Percentiles rank a stretch among this genome's conserved stretches.
These are phyloP conservation scores for Aspergillus intermedius DNA, from an alignment of 2,329 filamentous ascomycete species.

Conservation along the genomic window DNA sequence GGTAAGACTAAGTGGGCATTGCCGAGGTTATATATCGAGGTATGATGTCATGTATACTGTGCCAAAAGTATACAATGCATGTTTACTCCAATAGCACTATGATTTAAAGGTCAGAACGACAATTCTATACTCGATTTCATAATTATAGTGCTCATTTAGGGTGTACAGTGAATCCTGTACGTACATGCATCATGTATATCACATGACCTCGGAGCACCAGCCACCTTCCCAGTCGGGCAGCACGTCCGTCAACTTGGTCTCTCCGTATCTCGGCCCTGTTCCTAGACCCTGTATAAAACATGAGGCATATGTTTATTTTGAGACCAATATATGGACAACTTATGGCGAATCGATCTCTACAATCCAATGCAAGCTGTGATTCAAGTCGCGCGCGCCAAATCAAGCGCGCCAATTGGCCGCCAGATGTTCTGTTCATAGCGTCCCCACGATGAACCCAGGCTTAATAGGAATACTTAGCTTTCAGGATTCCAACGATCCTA, in stretches of 20 bases:
- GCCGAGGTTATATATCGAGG: neutral
- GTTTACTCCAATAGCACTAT: too few species aligned
- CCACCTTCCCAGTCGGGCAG: too few species aligned
- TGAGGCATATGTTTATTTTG: too few species aligned
- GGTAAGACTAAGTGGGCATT: neutral
- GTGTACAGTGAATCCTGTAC: too few species aligned
- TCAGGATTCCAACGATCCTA: neutral
- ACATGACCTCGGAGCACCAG: too few species aligned
- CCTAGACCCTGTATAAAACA: too few species aligned
- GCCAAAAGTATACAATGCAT: neutral
- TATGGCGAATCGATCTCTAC: neutral
- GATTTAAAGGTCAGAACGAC: too few species aligned
- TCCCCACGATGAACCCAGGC: neutral
- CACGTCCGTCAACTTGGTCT: neutral
- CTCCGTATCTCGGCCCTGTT: neutral
- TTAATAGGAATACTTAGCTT: neutral
- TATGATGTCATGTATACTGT: neutral
- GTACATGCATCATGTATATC: too few species aligned
- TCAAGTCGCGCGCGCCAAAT: neutral
- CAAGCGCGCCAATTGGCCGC: neutral
- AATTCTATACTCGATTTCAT: too few species aligned
- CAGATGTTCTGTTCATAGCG: neutral
- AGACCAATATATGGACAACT: too few species aligned
- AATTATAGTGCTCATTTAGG: too few species aligned
- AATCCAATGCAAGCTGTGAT: neutral